Conservation (phyloP, 768 basidiomycete genomes). For the Suillus paluster region DNA sequence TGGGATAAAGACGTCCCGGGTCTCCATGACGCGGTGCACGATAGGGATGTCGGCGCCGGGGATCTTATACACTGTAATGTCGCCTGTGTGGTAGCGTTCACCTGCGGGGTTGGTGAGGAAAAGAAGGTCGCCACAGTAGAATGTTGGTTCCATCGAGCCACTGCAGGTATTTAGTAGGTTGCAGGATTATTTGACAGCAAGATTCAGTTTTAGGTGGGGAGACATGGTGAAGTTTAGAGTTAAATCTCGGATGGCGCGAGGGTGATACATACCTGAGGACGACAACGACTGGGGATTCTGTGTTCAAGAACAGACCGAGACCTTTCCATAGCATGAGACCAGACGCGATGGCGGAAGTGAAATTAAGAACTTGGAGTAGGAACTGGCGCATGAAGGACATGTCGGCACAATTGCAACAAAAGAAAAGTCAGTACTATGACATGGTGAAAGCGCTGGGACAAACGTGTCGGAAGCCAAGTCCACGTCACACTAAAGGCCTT, state of each 20-base stretch:
- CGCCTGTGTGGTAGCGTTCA: conserved; percentile 82
- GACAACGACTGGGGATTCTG: conserved; percentile 95
- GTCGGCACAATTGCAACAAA: conserved; percentile 2
- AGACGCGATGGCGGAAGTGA: conserved; percentile 87
- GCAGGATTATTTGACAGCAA: neutral
- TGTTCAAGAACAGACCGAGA: conserved; percentile 85
- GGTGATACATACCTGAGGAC: conserved; percentile 77
- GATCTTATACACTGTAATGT: conserved; percentile 97
- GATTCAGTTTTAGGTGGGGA: neutral
- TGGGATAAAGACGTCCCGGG: conserved; percentile 66
- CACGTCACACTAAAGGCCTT: conserved; percentile 69
- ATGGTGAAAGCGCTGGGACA: conserved; percentile 19
- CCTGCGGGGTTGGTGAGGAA: conserved; percentile 87
- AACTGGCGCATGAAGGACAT: no score
- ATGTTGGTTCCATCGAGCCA: conserved; percentile 96
- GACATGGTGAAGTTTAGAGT: neutral
- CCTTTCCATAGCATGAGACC: conserved; percentile 99
- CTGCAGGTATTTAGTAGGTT: conserved; percentile 40
- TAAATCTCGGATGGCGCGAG: conserved; percentile 1
- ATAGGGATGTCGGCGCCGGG: conserved; percentile 94
- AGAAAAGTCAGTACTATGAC: conserved; percentile 10
- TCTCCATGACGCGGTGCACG: conserved; percentile 94
- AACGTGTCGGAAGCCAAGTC: conserved; percentile 80
- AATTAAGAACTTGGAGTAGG: conserved; percentile 88
- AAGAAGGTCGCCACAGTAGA: conserved; percentile 93